phyloP scores from a whole-genome alignment of 2,329 filamentous ascomycete genomes.

The Fusarium bulbicola region DNA sequence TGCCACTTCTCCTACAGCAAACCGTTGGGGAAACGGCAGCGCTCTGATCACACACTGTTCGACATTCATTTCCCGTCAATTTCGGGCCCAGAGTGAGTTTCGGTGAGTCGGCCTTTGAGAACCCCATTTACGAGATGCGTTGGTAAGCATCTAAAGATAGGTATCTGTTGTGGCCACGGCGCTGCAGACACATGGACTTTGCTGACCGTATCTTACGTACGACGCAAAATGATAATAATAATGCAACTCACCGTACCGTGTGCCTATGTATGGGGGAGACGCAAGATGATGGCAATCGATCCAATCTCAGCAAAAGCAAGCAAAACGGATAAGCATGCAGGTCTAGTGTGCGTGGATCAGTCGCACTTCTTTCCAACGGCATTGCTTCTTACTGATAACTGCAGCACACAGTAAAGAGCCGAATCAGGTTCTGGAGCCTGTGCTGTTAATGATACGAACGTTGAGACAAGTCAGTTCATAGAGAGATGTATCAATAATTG shows the following conservation, averaged over 20 bases:
- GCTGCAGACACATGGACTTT: constrained; percentile 17
- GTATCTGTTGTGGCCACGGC: not conserved
- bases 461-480: constrained; percentile 7
- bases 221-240: constrained; percentile 12
- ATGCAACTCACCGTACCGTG: constrained; percentile 23
- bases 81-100: not conserved
- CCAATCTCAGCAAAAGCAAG: constrained; percentile 35
- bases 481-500: not conserved
- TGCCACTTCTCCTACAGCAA: constrained; percentile 8
- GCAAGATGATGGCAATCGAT: constrained; percentile 30
- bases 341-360: constrained; percentile 1
- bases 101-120: constrained; percentile 25
- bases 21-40: constrained; percentile 23
- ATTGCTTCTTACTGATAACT: not conserved
- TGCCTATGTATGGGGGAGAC: constrained; percentile 12
- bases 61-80: constrained; percentile 17
- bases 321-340: constrained; percentile 23
- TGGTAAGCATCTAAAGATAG: constrained; percentile 16
- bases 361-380: constrained; percentile 3
- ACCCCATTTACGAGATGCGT: not conserved
- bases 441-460: not conserved
- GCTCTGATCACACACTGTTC: constrained; percentile 14
- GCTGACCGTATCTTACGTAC: constrained; percentile 29
- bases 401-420: not conserved
- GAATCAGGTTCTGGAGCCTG: not conserved